phyloP scores from a whole-genome alignment of 2,329 filamentous ascomycete genomes.

The Beauveria medogensis region DNA sequence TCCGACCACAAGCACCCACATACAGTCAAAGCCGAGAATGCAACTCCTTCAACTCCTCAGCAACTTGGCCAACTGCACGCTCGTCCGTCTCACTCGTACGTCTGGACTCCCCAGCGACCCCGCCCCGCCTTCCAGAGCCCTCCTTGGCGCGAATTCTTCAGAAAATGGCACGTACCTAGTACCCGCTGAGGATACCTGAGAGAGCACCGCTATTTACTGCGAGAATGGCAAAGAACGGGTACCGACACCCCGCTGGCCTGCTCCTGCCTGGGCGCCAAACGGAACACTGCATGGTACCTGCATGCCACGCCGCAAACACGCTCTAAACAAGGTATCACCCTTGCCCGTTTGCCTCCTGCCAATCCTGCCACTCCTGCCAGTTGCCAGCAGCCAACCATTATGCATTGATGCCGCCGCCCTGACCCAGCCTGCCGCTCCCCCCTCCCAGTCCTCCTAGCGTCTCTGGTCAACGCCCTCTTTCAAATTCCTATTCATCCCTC shows the following conservation, averaged over 20 bases:
- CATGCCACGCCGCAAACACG: background rate
- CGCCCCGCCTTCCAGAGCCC: slow-evolving; percentile 2
- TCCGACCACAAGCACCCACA: background rate
- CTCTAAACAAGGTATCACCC: background rate
- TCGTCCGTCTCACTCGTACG: background rate
- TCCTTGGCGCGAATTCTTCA: background rate
- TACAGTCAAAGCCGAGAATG: too few species aligned
- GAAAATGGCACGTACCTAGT: background rate
- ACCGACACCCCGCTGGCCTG: background rate
- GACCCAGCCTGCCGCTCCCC: background rate
- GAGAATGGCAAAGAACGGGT: background rate
- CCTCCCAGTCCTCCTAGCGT: background rate
- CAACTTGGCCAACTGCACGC: background rate
- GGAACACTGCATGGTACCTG: background rate
- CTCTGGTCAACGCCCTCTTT: background rate
- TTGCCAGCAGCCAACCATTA: background rate
- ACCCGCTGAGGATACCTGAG: background rate
- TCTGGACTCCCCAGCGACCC: background rate
- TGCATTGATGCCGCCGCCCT: background rate
- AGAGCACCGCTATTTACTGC: background rate
- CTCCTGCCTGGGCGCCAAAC: background rate
- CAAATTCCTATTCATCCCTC: background rate
- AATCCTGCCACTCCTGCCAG: background rate
- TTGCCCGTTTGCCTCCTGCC: background rate
- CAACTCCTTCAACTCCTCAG: too few species aligned